Base-by-base conservation (phyloP, 108 stramenopile genomes). In the Poteriospumella lacustris region DNA sequence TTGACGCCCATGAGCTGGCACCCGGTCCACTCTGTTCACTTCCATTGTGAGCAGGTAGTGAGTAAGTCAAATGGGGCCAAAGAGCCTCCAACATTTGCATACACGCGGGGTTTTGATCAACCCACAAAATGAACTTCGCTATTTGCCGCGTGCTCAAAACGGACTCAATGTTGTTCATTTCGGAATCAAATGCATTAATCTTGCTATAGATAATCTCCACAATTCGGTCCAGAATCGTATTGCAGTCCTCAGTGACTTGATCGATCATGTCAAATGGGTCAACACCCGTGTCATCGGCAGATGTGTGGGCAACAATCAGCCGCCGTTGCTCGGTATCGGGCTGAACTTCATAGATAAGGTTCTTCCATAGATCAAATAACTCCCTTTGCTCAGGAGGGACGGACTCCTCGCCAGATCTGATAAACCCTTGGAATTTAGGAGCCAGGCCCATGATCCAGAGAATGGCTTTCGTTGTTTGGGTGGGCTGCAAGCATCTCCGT, bases 71-170 rank as follows among this genome's bases (percentile, higher is more conserved):
- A 38, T 43, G 87, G 68, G 86, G 88, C 95, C 95, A 95, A 39
- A 95, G 80, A 85, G 91, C 91, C 76, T 95, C 92, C 31, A 95
- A 83, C 95, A 95, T 95, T 80, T 93, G 91, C 89, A 95, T 94
- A 68, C 91, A 91, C 5, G 93, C 95, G 36, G 89, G 85, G 78
- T 95, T 95, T 68, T 90, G 90, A 59, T 89, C 87, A 36, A 93
- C 89, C 95, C 95, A 95, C 3, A 95, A 89, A 33, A 95, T 87
- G 79, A 95, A 95, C 77, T 92, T 93, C 26, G 95, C 95, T 2
- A 91, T 89, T 80, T 95, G 93, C 2, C 67, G 58, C 58, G 78
- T 12, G 28, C 28, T 38, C 29, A 78, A 67, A 38, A 79, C 58
- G 1, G 59, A 47, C 75, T 84, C 80, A 28, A 95, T 79, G 78